Evolutionary conservation across 2,329 filamentous ascomycete genomes (phyloP).

Genomic region (Mollisia scopiformis): DNA sequence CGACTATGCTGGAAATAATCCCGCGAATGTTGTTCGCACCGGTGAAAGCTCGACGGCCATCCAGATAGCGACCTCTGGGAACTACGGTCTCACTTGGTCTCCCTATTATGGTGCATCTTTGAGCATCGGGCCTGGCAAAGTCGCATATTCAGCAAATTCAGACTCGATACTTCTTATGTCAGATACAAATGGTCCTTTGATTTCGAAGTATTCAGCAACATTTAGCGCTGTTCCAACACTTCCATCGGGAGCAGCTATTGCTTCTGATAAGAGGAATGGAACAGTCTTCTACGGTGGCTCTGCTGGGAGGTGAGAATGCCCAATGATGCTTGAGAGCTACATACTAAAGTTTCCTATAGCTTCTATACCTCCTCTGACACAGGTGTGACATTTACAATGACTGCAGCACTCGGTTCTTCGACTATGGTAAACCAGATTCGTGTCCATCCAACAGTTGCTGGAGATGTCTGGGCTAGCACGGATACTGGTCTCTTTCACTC

Average conservation of each 20-base stretch:
- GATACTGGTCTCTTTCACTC: slow-evolving; percentile 57
- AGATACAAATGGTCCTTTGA: slow-evolving; percentile 10
- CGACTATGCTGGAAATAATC: slow-evolving; percentile 31
- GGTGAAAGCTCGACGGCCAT: slow-evolving; percentile 15
- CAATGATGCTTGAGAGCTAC: neutral
- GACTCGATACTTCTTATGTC: slow-evolving; percentile 20
- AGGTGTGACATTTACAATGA: slow-evolving; percentile 47
- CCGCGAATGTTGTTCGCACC: slow-evolving; percentile 20
- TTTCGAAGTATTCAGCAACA: slow-evolving; percentile 27
- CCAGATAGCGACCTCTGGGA: slow-evolving; percentile 21
- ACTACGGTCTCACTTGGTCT: slow-evolving; percentile 20
- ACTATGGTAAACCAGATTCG: slow-evolving; percentile 48
- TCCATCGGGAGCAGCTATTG: slow-evolving; percentile 50
- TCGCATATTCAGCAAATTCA: slow-evolving; percentile 23
- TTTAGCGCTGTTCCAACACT: slow-evolving; percentile 48
- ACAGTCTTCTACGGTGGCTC: slow-evolving; percentile 24
- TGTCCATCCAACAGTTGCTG: slow-evolving; percentile 58
- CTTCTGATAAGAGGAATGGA: slow-evolving; percentile 49
- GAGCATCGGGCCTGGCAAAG: slow-evolving; percentile 15
- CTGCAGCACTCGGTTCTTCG: slow-evolving; percentile 9
- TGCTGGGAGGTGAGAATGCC: slow-evolving; percentile 5
- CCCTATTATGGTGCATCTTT: slow-evolving; percentile 15
- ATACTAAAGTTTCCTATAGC: slow-evolving; percentile 5
- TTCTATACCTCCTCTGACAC: slow-evolving; percentile 55
- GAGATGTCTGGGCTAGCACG: slow-evolving; percentile 63